Base-by-base conservation (phyloP, 2,329 filamentous ascomycete genomes). In the Botrytis fabae region DNA sequence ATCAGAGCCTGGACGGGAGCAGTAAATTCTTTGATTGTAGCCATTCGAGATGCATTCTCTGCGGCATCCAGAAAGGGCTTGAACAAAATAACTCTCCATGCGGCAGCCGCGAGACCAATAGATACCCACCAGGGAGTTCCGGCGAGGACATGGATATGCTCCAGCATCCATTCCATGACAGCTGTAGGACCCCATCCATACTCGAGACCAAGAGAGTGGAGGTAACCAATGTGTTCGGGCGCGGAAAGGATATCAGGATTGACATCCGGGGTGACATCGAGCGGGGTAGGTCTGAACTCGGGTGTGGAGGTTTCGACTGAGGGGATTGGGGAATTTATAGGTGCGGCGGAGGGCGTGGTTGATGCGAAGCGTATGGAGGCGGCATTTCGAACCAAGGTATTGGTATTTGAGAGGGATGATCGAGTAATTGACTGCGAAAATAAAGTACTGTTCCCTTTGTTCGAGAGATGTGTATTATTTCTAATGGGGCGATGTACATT, bases 121-220 rank as follows among this genome's bases (percentile, higher is more conserved):
- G 92, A 89, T 2, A 85, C 90, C 86, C 93, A 94, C 96, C 96
- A 98, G 20, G 94, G 93, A 72, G 93, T 83, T 51, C 92, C 93
- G 2, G 82, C 73, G 78, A 87, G 91, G 75, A 98, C 85, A 83
- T 99, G 94, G 59, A 97, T 81, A 80, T 95, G 90, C 85, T 99
- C 96, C 18, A 98, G 83, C 4, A 89, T 35, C 86, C 87, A 95
- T 83, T 98, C 87, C 82, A 96, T 90, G 25, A 89, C 77, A 6
- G 90, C 84, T 0, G 94, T 93, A 8, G 93, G 89, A 25, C 95
- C 95, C 85, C 85, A 95, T 80, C 95, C 94, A 79, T 92, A 98
- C 78, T 98, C 93, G 35, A 99, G 85, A 5, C 96, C 96, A 18
- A 98, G 85, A 10, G 89, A 87, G 77, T 93, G 89, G 73, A 99